phyloP scores from a whole-genome alignment of 1,284 basidiomycete genomes.

The Tilletia setariae region DNA sequence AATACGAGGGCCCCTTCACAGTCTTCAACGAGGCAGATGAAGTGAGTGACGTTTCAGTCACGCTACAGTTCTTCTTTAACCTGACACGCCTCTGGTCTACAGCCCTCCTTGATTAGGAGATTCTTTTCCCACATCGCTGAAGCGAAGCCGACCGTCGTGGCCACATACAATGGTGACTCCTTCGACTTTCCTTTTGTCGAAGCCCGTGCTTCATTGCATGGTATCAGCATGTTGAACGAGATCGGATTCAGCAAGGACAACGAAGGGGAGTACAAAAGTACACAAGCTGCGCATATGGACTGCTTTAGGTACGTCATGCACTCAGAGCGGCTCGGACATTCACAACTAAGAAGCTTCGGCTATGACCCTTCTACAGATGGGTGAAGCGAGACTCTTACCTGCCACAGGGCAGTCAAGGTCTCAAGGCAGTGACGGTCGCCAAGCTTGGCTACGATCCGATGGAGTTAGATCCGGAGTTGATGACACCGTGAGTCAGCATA shows the following conservation, averaged over 20 bases:
- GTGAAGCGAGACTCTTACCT: slow-evolving; percentile 99
- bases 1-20: slow-evolving; percentile 94
- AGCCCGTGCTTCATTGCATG: slow-evolving; percentile 78
- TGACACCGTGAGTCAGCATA: slow-evolving; percentile 78
- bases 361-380: slow-evolving; percentile 61
- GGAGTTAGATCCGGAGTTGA: slow-evolving; percentile 95
- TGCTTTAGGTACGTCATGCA: slow-evolving; percentile 73
- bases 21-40: slow-evolving; percentile 95
- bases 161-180: slow-evolving; percentile 98
- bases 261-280: slow-evolving; percentile 93
- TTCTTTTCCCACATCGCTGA: slow-evolving; percentile 94
- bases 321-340: neutral
- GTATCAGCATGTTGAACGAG: slow-evolving; percentile 93
- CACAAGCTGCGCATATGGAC: slow-evolving; percentile 95
- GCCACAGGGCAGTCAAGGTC: slow-evolving; percentile 94
- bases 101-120: slow-evolving; percentile 72
- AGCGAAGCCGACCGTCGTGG: slow-evolving; percentile 91
- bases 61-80: neutral
- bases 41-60: slow-evolving; percentile 56
- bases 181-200: slow-evolving; percentile 99
- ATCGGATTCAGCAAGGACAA: slow-evolving; percentile 86
- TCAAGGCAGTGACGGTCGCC: slow-evolving; percentile 95
- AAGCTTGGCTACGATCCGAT: slow-evolving; percentile 97
- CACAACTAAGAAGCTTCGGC: neutral
- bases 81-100: slow-evolving; percentile 14